Base-by-base conservation (phyloP, 1,139 yeast genomes). In the Pneumocystis jirovecii region DNA sequence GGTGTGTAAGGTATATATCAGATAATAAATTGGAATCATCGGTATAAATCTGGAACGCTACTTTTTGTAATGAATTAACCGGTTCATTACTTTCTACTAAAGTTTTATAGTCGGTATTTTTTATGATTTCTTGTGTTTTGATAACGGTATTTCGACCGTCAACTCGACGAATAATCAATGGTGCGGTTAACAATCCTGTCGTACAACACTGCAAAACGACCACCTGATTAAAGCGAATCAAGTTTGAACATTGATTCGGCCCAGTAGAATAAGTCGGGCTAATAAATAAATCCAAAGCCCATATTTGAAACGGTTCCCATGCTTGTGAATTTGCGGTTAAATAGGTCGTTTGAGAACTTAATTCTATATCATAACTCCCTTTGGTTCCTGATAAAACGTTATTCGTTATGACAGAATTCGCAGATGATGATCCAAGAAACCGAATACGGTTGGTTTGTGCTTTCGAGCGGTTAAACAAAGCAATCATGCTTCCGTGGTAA, bases 141-240 rank as follows among this genome's bases (percentile, higher is more conserved):
- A 50, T 15, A 50, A 50, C 34, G 2, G 57, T 50, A 50, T 50
- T 50, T 12, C 57, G 57, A 17, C 57, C 57, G 25, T 50, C 57
- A 39, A 60, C 61, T 42, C 45, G 29, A 21, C 61, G 61, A 60
- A 60, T 60, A 60, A 60, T 60, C 21, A 60, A 39, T 3, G 61
- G 45, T 10, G 21, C 5, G n/a, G 40, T 39, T 21, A 60, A 19
- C 25, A 39, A 39, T 21, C 61, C 61, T 21, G 61, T 60, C 4
- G 45, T 21, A 10, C 31, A 39, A 25, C 61, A 60, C 25, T 60
- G 61, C 12, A 60, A 42, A 60, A 60, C 34, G 12, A 60, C 61
- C 29, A 21, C 31, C 6, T 60, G 61, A 31, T 60, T 60, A 42
- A 39, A 60, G n/a, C 44, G 61, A 25, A 60, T 60, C n/a, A 42